These are phyloP conservation scores for Vitis hybrid DNA, from an alignment of 177 flowering plant species.

Conservation along the genomic window DNA sequence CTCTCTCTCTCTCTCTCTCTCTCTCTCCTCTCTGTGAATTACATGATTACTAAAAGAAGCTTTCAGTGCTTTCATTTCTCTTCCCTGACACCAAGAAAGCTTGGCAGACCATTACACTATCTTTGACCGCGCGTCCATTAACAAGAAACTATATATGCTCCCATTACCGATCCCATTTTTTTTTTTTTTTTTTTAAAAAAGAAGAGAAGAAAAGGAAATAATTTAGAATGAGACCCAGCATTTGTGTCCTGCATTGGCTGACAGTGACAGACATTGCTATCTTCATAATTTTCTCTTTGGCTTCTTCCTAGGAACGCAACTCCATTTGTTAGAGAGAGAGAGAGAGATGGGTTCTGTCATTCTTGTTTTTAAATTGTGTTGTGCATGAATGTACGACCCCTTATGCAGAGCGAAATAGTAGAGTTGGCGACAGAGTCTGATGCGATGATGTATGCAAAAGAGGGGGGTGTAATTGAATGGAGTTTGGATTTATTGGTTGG, in stretches of 20 bases:
- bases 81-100: conserved; percentile 42
- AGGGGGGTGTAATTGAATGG: conserved; percentile 25
- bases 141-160: background rate
- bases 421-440: conserved; percentile 29
- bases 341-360: conserved; percentile 13
- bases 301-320: conserved; percentile 18
- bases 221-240: conserved; percentile 1
- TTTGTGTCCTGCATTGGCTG: conserved; percentile 25
- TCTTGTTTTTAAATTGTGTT: conserved; percentile 2
- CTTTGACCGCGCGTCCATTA: conserved; percentile 35
- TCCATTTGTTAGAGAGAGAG: background rate
- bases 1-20: background rate
- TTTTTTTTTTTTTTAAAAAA: no score
- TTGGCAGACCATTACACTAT: conserved; percentile 31
- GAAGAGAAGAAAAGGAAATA: background rate
- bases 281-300: conserved; percentile 23
- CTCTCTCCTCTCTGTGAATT: conserved; percentile 13
- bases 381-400: conserved; percentile 29
- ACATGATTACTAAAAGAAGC: conserved; percentile 42
- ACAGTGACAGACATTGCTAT: conserved; percentile 29
- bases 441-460: conserved; percentile 30
- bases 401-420: conserved; percentile 18
- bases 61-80: conserved; percentile 40
- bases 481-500: conserved; percentile 26
- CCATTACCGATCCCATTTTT: no score